Evolutionary conservation across 495 filamentous ascomycete genomes (phyloP).

Genomic region (Xylaria curta): DNA sequence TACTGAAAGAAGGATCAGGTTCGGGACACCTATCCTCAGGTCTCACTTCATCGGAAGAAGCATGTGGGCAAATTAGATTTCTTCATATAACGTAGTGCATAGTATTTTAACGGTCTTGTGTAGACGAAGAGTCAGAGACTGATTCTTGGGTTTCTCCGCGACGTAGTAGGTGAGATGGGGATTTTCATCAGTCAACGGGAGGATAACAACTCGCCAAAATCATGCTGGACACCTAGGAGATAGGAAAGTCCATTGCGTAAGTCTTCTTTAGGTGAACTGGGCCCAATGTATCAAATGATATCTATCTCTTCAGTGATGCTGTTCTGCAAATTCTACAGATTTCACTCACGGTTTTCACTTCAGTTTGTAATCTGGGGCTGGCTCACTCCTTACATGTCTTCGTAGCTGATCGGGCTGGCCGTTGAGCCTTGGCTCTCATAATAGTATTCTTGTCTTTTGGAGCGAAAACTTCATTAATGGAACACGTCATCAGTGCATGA

Average conservation of each 20-base stretch:
- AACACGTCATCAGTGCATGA: not conserved
- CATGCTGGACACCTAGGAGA: not conserved
- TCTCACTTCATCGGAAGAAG: not conserved
- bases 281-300: too few species aligned
- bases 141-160: not conserved
- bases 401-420: not conserved
- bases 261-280: not conserved
- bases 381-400: not conserved
- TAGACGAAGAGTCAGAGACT: not conserved
- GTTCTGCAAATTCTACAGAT: not conserved
- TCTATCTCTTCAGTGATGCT: not conserved
- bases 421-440: not conserved
- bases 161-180: not conserved
- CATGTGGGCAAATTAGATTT: not conserved
- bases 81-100: too few species aligned
- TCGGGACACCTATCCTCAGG: not conserved
- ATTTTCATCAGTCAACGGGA: not conserved
- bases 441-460: too few species aligned
- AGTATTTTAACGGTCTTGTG: not conserved
- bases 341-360: not conserved
- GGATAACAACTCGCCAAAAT: not conserved
- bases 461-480: not conserved
- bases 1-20: not conserved
- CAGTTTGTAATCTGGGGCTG: not conserved
- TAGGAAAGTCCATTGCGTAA: not conserved